Percentiles rank a stretch among this genome's conserved stretches.
Conservation (phyloP, 225 moss, liverwort and hornwort species). For the Pseudoscleropodium purum region DNA sequence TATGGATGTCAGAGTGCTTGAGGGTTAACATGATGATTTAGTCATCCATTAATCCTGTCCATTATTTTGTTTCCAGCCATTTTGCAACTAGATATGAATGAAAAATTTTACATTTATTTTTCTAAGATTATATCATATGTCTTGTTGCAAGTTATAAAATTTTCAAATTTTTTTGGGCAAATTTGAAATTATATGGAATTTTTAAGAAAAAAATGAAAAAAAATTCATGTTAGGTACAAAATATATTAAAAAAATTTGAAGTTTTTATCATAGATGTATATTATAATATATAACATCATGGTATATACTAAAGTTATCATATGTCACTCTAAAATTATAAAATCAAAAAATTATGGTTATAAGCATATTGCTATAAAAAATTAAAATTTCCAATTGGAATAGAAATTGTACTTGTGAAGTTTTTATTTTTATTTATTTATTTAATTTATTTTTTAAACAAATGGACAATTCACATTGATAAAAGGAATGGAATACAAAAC, state of each 20-base stretch:
- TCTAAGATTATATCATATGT: not conserved
- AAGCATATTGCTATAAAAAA: not conserved
- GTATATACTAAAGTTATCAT: too few species aligned
- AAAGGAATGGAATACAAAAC: too few species aligned
- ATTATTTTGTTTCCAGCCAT: not conserved
- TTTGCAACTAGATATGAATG: not conserved
- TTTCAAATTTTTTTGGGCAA: not conserved
- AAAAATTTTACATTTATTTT: not conserved
- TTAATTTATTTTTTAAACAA: too few species aligned
- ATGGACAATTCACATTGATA: too few species aligned
- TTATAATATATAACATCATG: not conserved
- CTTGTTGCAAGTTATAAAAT: fast-evolving
- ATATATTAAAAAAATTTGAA: not conserved
- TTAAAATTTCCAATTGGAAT: not conserved
- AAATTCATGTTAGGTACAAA: not conserved
- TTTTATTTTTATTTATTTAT: too few species aligned
- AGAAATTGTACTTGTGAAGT: not conserved
- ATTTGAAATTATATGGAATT: not conserved
- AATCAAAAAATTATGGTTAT: not conserved
- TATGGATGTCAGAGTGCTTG: too few species aligned
- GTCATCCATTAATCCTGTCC: too few species aligned
- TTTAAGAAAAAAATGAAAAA: not conserved
- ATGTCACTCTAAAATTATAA: not conserved
- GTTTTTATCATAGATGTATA: not conserved
- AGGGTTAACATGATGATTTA: too few species aligned